Percentiles rank a stretch among this genome's conserved stretches.
Conservation (phyloP, 148 eudicot species). For the Rheum nobile region DNA sequence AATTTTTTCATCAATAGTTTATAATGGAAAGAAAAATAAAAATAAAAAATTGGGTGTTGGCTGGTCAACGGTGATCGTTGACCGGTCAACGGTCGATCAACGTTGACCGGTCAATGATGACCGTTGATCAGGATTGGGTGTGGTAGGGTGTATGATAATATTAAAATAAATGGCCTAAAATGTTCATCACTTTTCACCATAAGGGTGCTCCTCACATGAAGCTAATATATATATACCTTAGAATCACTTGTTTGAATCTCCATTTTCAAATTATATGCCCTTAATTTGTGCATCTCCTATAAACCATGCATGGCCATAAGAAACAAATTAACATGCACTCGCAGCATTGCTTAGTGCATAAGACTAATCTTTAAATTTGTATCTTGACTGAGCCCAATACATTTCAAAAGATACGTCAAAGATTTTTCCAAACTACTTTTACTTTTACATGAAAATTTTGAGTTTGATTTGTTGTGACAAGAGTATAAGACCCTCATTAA, state of each 20-base stretch:
- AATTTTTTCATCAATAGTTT: too few species aligned
- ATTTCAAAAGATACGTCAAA: background rate
- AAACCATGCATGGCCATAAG: too few species aligned
- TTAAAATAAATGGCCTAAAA: too few species aligned
- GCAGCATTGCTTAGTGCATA: background rate
- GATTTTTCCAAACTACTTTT: slow-evolving; percentile 1
- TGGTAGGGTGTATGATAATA: too few species aligned
- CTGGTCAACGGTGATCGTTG: too few species aligned
- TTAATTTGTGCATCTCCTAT: background rate
- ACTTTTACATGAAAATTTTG: background rate
- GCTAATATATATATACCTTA: too few species aligned
- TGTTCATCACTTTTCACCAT: too few species aligned
- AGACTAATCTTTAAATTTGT: background rate
- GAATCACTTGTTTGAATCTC: background rate
- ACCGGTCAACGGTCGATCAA: too few species aligned
- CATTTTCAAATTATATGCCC: background rate
- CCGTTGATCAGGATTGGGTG: too few species aligned
- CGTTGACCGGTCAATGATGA: too few species aligned
- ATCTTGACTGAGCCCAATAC: background rate
- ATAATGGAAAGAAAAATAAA: background rate
- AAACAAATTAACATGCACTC: too few species aligned
- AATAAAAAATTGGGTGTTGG: background rate
- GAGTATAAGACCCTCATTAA: background rate
- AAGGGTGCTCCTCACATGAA: too few species aligned
- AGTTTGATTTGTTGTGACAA: background rate